phyloP scores from a whole-genome alignment of 1,284 basidiomycete species.

The Erythrobasidium hasegawianum region DNA sequence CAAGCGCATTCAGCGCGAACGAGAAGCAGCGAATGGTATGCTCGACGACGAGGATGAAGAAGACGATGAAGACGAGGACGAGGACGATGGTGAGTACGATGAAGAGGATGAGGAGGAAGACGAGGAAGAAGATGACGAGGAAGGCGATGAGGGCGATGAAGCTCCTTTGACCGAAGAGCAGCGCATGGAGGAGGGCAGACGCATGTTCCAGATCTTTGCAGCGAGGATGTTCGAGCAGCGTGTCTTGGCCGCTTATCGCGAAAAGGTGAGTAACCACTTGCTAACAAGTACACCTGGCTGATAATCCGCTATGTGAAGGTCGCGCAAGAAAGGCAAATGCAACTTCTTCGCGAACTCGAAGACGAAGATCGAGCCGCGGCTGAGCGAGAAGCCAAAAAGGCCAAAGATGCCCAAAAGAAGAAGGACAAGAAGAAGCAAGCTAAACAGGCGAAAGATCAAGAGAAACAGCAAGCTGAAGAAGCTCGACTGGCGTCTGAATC shows the following conservation, averaged over 20 bases:
- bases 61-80: conserved; percentile 56
- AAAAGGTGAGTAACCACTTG: conserved; percentile 54
- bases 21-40: conserved; percentile 74
- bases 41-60: conserved; percentile 58
- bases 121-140: conserved; percentile 55
- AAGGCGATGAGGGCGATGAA: conserved; percentile 47
- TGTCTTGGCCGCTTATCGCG: conserved; percentile 85
- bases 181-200: conserved; percentile 96
- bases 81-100: conserved; percentile 51
- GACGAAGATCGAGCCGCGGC: conserved; percentile 75
- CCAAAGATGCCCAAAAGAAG: conserved; percentile 95
- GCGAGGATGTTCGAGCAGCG: conserved; percentile 99
- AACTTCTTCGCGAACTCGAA: conserved; percentile 81
- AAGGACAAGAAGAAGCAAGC: conserved; percentile 90
- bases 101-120: conserved; percentile 53
- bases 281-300: background rate
- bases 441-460: conserved; percentile 87
- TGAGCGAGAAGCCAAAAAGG: conserved; percentile 88
- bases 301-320: conserved; percentile 51
- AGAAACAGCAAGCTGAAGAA: conserved; percentile 70
- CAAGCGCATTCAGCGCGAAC: conserved; percentile 84
- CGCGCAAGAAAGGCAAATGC: conserved; percentile 82
- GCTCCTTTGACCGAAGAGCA: conserved; percentile 58
- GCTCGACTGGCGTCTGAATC: conserved; percentile 73
- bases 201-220: conserved; percentile 99